Evolutionary conservation across 164 flowering plant genomes (phyloP).

Genomic region (Warburgia ugandensis): DNA sequence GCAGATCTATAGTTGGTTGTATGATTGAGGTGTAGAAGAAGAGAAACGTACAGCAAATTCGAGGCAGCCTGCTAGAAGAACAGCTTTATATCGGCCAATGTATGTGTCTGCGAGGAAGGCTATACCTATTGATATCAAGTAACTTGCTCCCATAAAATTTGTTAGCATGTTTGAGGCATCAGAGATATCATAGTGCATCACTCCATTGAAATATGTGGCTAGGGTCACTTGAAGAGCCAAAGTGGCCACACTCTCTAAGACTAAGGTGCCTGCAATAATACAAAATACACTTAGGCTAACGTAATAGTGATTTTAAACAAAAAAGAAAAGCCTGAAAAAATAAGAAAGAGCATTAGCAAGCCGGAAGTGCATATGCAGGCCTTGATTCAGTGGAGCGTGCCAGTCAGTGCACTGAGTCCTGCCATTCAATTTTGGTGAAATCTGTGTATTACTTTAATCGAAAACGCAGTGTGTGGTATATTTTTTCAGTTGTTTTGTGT

Average conservation of each 20-base stretch:
- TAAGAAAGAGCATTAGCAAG: no score
- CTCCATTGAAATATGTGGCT: conserved; percentile 48
- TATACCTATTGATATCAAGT: conserved; percentile 37
- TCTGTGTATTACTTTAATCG: background rate
- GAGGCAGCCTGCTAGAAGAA: conserved; percentile 8
- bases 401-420: background rate
- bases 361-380: background rate
- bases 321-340: background rate
- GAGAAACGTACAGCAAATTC: background rate
- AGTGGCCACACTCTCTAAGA: conserved; percentile 44
- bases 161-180: conserved; percentile 58
- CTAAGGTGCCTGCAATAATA: conserved; percentile 32
- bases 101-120: conserved; percentile 51
- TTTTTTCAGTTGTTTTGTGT: background rate
- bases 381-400: background rate
- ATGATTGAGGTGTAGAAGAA: background rate
- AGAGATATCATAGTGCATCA: conserved; percentile 47
- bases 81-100: conserved; percentile 47
- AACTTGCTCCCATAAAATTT: conserved; percentile 47
- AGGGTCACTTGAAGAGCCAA: conserved; percentile 45
- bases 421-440: no score
- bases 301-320: background rate
- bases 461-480: background rate
- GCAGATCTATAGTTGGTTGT: background rate
- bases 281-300: background rate